A percentile compares a stretch with the other conserved stretches of the same genome.
phyloP scores from a whole-genome alignment of 179 eudicot genomes.

The Carnegiea gigantea region DNA sequence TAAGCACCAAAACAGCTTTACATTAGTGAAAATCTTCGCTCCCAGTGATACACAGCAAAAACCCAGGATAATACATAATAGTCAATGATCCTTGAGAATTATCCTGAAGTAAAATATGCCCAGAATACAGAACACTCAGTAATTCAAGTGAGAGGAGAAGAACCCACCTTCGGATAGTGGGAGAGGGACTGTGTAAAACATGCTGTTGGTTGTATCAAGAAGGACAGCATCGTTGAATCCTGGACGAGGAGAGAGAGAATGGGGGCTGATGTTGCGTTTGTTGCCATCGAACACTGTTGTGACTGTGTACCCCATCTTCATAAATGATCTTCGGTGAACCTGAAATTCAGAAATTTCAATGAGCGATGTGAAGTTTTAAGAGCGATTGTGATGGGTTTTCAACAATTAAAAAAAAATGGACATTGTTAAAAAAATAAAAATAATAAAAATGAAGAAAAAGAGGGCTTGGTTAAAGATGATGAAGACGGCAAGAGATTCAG shows the following conservation, averaged over 20 bases:
- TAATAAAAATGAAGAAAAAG: no score
- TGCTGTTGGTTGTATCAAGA: constrained; percentile 50
- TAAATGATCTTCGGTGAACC: constrained; percentile 34
- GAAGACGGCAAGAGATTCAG: constrained; percentile 1
- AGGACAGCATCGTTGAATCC: constrained; percentile 43
- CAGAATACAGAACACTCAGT: not conserved
- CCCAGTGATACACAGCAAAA: no score
- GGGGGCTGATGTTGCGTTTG: constrained; percentile 46
- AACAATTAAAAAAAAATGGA: not conserved
- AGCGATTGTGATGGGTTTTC: not conserved
- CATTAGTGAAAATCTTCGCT: no score
- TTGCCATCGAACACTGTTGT: constrained; percentile 65
- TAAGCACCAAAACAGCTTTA: not conserved
- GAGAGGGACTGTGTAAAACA: constrained; percentile 47
- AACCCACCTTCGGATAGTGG: constrained; percentile 40
- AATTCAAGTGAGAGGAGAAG: not conserved
- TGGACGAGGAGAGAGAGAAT: constrained; percentile 28
- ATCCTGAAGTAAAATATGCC: not conserved
- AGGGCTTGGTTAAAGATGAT: constrained; percentile 20
- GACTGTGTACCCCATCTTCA: constrained; percentile 78
- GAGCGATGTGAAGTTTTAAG: not conserved
- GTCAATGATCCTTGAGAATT: not conserved
- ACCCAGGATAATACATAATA: no score
- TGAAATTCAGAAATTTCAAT: constrained; percentile 19
- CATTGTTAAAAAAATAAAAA: no score